phyloP scores from a whole-genome alignment of 495 filamentous ascomycete species.

The Xeromyces bisporus region DNA sequence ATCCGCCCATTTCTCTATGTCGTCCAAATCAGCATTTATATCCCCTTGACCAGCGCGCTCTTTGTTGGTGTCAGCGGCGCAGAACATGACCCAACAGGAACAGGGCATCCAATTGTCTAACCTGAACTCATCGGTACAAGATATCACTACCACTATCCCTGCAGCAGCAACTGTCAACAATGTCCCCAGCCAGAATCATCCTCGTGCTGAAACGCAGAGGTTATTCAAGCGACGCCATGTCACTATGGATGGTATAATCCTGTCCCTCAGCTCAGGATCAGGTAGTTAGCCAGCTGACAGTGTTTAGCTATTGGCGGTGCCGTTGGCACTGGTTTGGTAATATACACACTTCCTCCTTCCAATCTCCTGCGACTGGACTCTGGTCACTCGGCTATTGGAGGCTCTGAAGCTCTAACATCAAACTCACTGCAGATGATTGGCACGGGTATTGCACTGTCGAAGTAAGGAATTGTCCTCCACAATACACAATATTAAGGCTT shows the following conservation, averaged over 20 bases:
- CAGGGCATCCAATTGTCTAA: background rate
- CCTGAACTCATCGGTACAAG: background rate
- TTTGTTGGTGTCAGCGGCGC: too few relatives aligned
- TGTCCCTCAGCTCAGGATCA: too few relatives aligned
- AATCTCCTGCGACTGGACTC: too few relatives aligned
- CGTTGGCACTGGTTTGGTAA: conserved; percentile 50
- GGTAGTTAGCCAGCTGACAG: conserved; percentile 3
- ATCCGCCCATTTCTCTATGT: too few relatives aligned
- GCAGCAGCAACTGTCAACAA: background rate
- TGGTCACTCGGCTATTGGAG: too few relatives aligned
- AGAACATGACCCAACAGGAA: too few relatives aligned
- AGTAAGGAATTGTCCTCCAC: conserved; percentile 21
- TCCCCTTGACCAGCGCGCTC: too few relatives aligned
- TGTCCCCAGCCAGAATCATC: conserved; percentile 3
- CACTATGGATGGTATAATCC: conserved; percentile 50
- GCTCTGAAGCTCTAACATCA: background rate
- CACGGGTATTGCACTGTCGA: conserved; percentile 44
- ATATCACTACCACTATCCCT: background rate
- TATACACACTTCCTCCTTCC: too few relatives aligned
- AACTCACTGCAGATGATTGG: conserved; percentile 25
- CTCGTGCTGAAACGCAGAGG: conserved; percentile 30
- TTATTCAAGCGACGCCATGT: conserved; percentile 50
- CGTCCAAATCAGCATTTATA: too few relatives aligned
- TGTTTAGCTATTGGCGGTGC: conserved; percentile 57
- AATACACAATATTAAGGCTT: background rate